Conservation (phyloP, 2,329 filamentous ascomycete genomes). For the Colletotrichum somersetense region DNA sequence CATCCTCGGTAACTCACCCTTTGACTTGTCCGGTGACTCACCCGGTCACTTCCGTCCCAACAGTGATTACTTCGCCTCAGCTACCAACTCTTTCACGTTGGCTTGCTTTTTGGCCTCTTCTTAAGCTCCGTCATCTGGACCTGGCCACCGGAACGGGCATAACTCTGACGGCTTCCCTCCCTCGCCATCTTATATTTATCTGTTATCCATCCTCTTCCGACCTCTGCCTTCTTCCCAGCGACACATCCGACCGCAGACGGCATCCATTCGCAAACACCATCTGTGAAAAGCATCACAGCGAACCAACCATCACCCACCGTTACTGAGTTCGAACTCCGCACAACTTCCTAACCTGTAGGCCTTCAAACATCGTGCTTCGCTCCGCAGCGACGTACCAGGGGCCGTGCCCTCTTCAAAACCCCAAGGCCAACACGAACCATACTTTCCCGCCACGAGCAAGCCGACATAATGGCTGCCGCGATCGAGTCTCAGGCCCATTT, state of each 20-base stretch:
- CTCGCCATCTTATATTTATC: background rate
- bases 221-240: background rate
- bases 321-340: background rate
- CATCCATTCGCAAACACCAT: background rate
- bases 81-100: background rate
- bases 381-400: background rate
- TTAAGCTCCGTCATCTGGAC: background rate
- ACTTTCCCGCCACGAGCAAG: background rate
- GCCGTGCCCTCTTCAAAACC: background rate
- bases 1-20: slow-evolving; percentile 7
- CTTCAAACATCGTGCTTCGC: background rate
- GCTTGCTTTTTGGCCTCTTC: slow-evolving; percentile 3
- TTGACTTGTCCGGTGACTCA: slow-evolving; percentile 33
- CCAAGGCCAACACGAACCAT: background rate
- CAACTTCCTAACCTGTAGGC: background rate
- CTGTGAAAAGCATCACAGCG: too few relatives aligned
- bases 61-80: slow-evolving; percentile 12
- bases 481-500: slow-evolving; percentile 41
- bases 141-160: slow-evolving; percentile 27
- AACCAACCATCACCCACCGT: background rate
- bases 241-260: background rate
- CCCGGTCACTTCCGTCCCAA: slow-evolving; percentile 30
- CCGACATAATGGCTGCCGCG: slow-evolving; percentile 45
- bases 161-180: background rate
- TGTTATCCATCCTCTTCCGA: background rate